Percentiles rank a stretch among this genome's conserved stretches.
These are phyloP conservation scores for Botrytis galanthina DNA, from an alignment of 2,329 filamentous ascomycete species.

Conservation along the genomic window DNA sequence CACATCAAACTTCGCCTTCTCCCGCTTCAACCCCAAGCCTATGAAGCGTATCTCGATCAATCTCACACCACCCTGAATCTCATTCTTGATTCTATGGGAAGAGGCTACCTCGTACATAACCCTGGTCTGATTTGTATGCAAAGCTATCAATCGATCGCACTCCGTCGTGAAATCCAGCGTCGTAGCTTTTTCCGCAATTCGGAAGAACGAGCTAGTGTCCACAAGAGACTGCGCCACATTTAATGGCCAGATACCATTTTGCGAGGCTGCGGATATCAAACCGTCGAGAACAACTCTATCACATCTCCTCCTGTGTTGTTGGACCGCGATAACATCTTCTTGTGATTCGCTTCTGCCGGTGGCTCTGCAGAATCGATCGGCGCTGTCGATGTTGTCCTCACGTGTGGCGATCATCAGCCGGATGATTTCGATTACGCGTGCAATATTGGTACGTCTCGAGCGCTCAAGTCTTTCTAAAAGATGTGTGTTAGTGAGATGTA, in stretches of 20 bases:
- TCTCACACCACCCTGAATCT: neutral
- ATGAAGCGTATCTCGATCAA: rapidly evolving
- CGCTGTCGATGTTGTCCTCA: neutral
- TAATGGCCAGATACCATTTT: neutral
- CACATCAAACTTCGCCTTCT: neutral
- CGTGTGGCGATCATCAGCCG: neutral
- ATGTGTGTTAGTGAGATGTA: neutral
- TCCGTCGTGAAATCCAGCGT: neutral
- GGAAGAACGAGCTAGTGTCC: neutral
- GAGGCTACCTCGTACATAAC: neutral
- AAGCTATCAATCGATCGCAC: neutral
- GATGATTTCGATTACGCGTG: neutral
- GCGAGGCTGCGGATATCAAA: neutral
- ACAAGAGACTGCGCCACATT: neutral
- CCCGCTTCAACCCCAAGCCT: neutral
- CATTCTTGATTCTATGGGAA: neutral
- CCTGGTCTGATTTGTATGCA: neutral
- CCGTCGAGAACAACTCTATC: neutral
- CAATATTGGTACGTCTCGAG: neutral
- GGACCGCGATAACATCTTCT: neutral
- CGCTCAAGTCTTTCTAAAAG: neutral
- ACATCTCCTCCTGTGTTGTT: neutral
- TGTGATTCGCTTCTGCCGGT: neutral
- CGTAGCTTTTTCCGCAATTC: neutral
- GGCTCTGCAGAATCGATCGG: neutral